Base-by-base conservation (phyloP, 2,329 filamentous ascomycete species). In the Penicillium sclerotiorum region DNA sequence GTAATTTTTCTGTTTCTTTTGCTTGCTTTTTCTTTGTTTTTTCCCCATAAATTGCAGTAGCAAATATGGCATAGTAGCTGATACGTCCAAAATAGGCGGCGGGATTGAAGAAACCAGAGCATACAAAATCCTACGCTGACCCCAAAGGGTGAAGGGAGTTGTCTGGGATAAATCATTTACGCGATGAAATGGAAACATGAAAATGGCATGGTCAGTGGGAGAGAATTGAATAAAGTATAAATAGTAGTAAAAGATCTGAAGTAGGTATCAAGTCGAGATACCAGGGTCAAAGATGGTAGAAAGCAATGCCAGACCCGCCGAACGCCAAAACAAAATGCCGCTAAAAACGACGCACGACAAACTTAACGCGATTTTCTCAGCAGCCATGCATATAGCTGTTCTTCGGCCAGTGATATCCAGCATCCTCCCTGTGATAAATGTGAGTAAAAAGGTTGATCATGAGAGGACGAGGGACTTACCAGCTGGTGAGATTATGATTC, bases 401-500 rank as follows among this genome's bases (percentile, higher is more conserved):
- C 64, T 77, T 77, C 2, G 85, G 85, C 81, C 82, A 85, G 2
- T 69, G 58, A 55, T 81, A 86, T 9, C 74, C 74, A 25, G 83
- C 80, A 39, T 71, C 63, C 23, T 61, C 55, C 78, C 76, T 77
- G 25, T 11, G 27, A 28, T 23, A 8, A 28, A 41, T 2, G 18
- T 44, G 25, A 35, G 40, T 6, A 39, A 49, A 13, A 9, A 7
- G 11, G 13, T 11, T 17, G 15, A 12, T 30, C 5, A 6, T 17
- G 5, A 35, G 2, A 39, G 18, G 8, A n/a, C n/a, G 12, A 4
- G 12, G 12, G 22, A 62, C 67, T 45, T 77, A 84, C 84, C 85
- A 88, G 46, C 71, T 69, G 8, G 86, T 89, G 52, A 83, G 61
- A 60, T 89, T 89, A 22, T 77, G 73, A 62, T 88, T 87, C 47